phyloP scores from a whole-genome alignment of 2,329 filamentous ascomycete species.

The Phialocephala sp. region DNA sequence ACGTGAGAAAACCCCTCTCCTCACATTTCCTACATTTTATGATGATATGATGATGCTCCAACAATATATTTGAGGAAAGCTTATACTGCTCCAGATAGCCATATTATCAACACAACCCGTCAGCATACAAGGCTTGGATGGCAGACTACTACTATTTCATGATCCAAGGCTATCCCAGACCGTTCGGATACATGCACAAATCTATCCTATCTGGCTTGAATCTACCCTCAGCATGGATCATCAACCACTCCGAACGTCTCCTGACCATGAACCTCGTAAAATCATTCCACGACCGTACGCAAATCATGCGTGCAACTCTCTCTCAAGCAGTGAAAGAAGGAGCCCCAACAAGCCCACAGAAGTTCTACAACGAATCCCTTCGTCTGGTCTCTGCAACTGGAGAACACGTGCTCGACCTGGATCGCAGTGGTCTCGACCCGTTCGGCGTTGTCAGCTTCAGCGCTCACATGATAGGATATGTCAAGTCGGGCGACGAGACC shows the following conservation, averaged over 20 bases:
- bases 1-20: no score
- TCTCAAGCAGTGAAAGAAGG: conserved; percentile 10
- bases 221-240: conserved; percentile 18
- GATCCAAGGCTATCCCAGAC: conserved; percentile 25
- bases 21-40: no score
- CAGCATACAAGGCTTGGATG: conserved; percentile 23
- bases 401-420: conserved; percentile 49
- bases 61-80: no score
- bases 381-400: conserved; percentile 47
- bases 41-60: no score
- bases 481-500: conserved; percentile 25
- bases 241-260: conserved; percentile 22
- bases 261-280: conserved; percentile 15
- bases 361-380: conserved; percentile 50
- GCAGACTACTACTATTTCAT: conserved; percentile 33
- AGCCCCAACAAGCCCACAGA: neutral
- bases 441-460: conserved; percentile 52
- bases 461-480: conserved; percentile 49
- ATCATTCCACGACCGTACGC: conserved; percentile 19
- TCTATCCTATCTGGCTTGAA: conserved; percentile 17
- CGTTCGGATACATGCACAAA: conserved; percentile 30
- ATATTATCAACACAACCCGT: conserved; percentile 27
- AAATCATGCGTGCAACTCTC: conserved; percentile 22
- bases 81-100: conserved; percentile 23
- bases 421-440: conserved; percentile 48